Evolutionary conservation across 2,329 filamentous ascomycete species (phyloP).

Genomic region (Calonectria ilicicola): DNA sequence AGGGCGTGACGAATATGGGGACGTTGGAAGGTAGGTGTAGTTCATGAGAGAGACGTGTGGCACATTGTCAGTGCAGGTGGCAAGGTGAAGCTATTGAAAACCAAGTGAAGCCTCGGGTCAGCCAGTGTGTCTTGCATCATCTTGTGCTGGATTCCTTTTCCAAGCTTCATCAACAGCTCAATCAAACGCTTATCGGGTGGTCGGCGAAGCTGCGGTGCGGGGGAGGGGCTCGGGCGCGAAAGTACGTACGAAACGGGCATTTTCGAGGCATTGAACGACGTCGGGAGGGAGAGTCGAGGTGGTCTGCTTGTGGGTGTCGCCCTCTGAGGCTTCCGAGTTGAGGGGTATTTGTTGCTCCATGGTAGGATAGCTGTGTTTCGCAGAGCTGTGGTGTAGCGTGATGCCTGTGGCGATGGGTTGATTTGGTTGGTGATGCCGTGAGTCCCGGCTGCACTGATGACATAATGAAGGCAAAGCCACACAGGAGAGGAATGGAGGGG

Average conservation of each 20-base stretch:
- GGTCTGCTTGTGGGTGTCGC: conserved; percentile 77
- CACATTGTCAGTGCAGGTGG: conserved; percentile 84
- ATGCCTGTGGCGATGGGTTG: conserved; percentile 8
- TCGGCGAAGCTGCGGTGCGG: conserved; percentile 22
- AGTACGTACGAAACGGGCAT: conserved; percentile 86
- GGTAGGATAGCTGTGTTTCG: conserved; percentile 11
- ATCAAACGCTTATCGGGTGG: conserved; percentile 13
- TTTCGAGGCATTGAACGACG: conserved; percentile 91
- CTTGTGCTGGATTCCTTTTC: background rate
- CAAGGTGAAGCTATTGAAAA: conserved; percentile 83
- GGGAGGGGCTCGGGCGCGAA: conserved; percentile 23
- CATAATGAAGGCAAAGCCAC: conserved; percentile 21
- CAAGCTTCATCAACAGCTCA: conserved; percentile 13
- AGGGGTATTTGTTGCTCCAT: conserved; percentile 78
- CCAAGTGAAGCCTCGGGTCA: conserved; percentile 15
- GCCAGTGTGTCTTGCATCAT: background rate
- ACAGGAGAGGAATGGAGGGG: background rate
- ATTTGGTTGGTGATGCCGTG: conserved; percentile 29
- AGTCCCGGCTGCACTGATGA: conserved; percentile 31
- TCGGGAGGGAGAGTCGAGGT: conserved; percentile 81
- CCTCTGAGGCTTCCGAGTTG: conserved; percentile 80
- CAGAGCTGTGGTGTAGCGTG: conserved; percentile 25
- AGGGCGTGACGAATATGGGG: conserved; percentile 75
- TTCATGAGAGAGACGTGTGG: conserved; percentile 99
- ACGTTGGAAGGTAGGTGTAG: conserved; percentile 93